Base-by-base conservation (phyloP, 768 basidiomycete species). In the Leccinellum albellum region DNA sequence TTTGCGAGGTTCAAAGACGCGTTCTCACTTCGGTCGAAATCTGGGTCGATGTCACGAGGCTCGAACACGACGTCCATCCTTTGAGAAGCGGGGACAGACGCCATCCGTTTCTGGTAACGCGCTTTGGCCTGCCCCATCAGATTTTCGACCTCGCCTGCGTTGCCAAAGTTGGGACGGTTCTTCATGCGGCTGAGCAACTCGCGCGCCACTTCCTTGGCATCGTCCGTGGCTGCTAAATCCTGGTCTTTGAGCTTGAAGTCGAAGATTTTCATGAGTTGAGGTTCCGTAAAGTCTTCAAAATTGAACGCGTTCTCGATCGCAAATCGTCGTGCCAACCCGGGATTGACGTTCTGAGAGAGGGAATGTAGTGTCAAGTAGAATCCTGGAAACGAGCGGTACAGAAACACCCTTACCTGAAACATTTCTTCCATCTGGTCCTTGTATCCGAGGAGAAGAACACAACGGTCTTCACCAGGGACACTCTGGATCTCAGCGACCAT, bases 401-500 rank as follows among this genome's bases (percentile, higher is more conserved):
- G 13, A 3, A 51, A 29, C 13, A 7, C 35, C 21, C 66, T 57
- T 64, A 87, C 87, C 74, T 86, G 85, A 67, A 89, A 89, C 88
- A 89, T 89, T 21, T 88, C 83, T 26, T 72, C 67, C 79, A 89
- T 88, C 62, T 88, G 75, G 1, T 81, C 75, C 55, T 83, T 81
- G 67, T 89, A 89, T 8, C 87, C 87, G 2, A 87, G 65, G 26
- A 89, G 66, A 31, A 89, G 73, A 1, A 89, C 84, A 52, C 85
- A 87, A 3, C 86, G 78, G 63, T 89, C 88, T 59, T 89, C 87
- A 0, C 87, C 86, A 0, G 84, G 84, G 0, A 78, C 78, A 53
- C 79, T 85, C 64, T 89, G 88, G 3, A 89, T 81, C 67, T 89
- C 88, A 0, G 87, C 86, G 0, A 89, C 87, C 44, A 89, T 81